Evolutionary conservation across 768 basidiomycete genomes (phyloP).

Genomic region (Mycena leptocephala): DNA sequence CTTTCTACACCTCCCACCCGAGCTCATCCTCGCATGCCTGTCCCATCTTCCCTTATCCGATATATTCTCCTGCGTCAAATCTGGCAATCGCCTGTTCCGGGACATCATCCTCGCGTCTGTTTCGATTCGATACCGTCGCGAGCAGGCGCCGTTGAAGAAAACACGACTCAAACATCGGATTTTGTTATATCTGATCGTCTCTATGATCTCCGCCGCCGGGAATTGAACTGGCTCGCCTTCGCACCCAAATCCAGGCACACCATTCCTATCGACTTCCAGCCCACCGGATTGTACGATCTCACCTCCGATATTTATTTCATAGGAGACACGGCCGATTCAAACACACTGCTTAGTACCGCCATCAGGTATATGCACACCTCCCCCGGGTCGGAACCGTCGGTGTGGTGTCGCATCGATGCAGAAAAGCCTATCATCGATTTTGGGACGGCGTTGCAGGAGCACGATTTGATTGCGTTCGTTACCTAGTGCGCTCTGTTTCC

Average conservation of each 20-base stretch:
- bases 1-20: conserved; percentile 6
- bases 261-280: not conserved
- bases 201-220: not conserved
- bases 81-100: not conserved
- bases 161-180: not conserved
- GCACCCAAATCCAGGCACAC: not conserved
- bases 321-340: not conserved
- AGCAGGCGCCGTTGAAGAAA: conserved; percentile 16
- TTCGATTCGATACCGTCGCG: not conserved
- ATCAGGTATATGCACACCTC: conserved; percentile 5
- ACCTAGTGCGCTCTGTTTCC: not conserved
- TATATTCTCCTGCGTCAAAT: not conserved
- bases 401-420: conserved; percentile 1
- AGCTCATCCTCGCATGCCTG: not conserved
- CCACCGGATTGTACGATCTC: conserved; percentile 8
- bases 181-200: not conserved
- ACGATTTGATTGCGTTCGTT: conserved; percentile 28
- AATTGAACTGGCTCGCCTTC: conserved; percentile 16
- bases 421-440: conserved; percentile 24
- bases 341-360: not conserved
- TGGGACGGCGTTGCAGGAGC: conserved; percentile 23
- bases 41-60: not conserved
- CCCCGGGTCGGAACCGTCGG: not conserved
- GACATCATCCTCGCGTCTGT: not conserved
- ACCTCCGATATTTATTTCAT: not conserved